Conservation (phyloP, 2,329 filamentous ascomycete species). For the Drechmeria coniospora region DNA sequence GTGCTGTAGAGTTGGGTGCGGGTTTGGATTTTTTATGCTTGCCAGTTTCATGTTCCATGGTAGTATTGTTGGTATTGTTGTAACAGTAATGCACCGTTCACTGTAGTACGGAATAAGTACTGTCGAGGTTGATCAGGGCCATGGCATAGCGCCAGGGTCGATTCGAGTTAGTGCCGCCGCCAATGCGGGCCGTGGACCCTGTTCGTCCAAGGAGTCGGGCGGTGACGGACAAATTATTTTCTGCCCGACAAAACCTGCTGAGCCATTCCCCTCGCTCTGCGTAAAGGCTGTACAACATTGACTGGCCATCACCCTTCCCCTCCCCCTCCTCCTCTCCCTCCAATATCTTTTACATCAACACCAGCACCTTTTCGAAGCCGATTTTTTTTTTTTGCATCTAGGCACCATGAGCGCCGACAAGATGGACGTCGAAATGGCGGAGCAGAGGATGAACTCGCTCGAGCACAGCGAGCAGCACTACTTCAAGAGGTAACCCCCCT, state of each 20-base stretch:
- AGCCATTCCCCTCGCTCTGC: neutral
- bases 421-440: slow-evolving; percentile 45
- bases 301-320: too few relatives aligned
- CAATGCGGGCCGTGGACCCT: too few relatives aligned
- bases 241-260: slow-evolving; percentile 13
- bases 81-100: too few relatives aligned
- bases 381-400: slow-evolving; percentile 1
- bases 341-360: neutral
- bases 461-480: slow-evolving; percentile 97
- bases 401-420: slow-evolving; percentile 32
- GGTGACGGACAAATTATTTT: slow-evolving; percentile 15
- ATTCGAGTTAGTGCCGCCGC: neutral
- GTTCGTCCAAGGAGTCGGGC: too few relatives aligned
- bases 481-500: slow-evolving; percentile 70
- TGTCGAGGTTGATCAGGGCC: too few relatives aligned
- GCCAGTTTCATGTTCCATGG: too few relatives aligned
- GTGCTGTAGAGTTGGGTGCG: too few relatives aligned
- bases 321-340: slow-evolving; percentile 2
- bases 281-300: too few relatives aligned
- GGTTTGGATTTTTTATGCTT: too few relatives aligned
- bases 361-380: neutral
- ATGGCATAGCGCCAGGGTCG: too few relatives aligned
- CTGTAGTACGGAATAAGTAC: too few relatives aligned
- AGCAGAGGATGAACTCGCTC: slow-evolving; percentile 53
- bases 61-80: too few relatives aligned